Percentiles rank a stretch among this genome's conserved stretches.
phyloP scores from a whole-genome alignment of 192 early-diverging fungal genomes.

The Coemansia sp. region DNA sequence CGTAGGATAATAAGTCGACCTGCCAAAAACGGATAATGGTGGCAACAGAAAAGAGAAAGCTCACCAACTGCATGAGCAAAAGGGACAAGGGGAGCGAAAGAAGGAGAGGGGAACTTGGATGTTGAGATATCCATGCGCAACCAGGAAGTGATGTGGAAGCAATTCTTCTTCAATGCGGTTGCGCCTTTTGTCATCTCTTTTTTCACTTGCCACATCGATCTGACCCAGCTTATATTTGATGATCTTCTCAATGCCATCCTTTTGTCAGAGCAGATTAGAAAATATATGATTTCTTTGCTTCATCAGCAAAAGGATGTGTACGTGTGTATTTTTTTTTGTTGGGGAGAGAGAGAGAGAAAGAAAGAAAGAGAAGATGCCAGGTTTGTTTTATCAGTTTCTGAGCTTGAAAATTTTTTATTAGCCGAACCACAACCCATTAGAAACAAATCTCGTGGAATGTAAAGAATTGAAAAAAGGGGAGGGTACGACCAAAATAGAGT shows the following conservation, averaged over 20 bases:
- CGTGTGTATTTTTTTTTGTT: no score
- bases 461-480: no score
- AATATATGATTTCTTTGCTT: neutral
- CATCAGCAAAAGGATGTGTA: no score
- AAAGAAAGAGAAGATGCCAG: neutral
- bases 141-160: constrained; percentile 12
- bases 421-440: no score
- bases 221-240: neutral
- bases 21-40: constrained; percentile 2
- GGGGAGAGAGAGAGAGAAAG: neutral
- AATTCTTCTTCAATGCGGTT: neutral
- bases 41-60: constrained; percentile 5
- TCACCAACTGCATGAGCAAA: neutral
- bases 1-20: neutral
- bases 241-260: neutral
- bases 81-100: constrained; percentile 6
- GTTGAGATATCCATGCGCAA: neutral
- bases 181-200: neutral
- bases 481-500: no score
- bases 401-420: no score
- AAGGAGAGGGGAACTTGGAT: neutral
- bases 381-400: neutral
- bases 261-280: neutral
- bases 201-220: neutral
- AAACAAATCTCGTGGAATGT: neutral